Evolutionary conservation across 208 protist genomes (phyloP).

Genomic region (Crithidia mellificae): DNA sequence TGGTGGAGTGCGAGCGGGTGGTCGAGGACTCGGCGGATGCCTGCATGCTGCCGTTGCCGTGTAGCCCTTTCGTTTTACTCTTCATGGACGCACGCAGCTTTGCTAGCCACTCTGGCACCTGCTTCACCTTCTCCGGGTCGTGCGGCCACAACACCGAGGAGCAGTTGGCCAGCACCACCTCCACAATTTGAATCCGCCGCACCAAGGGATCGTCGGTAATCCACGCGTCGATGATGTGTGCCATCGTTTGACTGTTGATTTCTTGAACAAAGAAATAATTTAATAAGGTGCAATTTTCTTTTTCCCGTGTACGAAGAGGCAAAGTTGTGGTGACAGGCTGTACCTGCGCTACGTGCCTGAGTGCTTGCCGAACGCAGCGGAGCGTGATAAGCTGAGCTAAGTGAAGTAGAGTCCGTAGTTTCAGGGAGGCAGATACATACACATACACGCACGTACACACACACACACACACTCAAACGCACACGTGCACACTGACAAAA

Average conservation of each 20-base stretch:
- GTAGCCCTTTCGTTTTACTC: slow-evolving; percentile 12
- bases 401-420: too few species aligned
- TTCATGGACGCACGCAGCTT: slow-evolving; percentile 36
- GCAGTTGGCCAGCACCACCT: slow-evolving; percentile 62
- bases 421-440: too few species aligned
- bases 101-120: slow-evolving; percentile 36
- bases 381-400: too few species aligned
- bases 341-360: too few species aligned
- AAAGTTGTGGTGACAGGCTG: too few species aligned
- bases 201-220: slow-evolving; percentile 63
- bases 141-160: slow-evolving; percentile 50
- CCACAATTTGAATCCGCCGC: slow-evolving; percentile 53
- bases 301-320: too few species aligned
- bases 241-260: slow-evolving; percentile 13
- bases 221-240: slow-evolving; percentile 33
- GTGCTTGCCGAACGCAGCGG: too few species aligned
- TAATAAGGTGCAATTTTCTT: too few species aligned
- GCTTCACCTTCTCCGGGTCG: slow-evolving; percentile 33
- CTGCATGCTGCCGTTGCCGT: neutral
- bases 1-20: slow-evolving; percentile 8
- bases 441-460: too few species aligned
- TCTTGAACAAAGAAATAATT: too few species aligned
- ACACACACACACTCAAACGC: too few species aligned
- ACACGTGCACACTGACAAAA: too few species aligned
- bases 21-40: slow-evolving; percentile 3